Conservation (phyloP, 1,139 yeast genomes). For the Yamadazyma dushanensis region DNA sequence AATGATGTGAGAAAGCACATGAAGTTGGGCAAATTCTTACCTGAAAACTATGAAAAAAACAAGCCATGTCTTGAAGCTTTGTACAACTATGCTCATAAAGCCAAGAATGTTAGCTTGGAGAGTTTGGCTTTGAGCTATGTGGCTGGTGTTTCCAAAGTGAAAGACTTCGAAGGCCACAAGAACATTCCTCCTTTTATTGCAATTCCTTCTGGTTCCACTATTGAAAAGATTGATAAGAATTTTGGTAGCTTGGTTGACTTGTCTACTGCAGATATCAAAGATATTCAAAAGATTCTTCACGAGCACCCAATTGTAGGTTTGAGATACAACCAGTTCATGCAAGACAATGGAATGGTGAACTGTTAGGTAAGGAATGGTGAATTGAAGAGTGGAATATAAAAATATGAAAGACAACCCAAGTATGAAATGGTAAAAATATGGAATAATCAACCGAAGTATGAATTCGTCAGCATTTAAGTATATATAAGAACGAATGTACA, state of each 20-base stretch:
- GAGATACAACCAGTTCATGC: constrained; percentile 7
- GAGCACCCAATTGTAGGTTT: constrained; percentile 4
- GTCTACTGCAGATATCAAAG: constrained; percentile 5
- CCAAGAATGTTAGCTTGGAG: constrained; percentile 40
- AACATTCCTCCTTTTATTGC: constrained; percentile 64
- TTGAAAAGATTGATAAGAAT: constrained; percentile 60
- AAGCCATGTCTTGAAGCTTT: constrained; percentile 39
- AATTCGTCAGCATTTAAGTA: too few relatives aligned
- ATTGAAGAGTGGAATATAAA: constrained; percentile 14
- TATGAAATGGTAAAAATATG: too few relatives aligned
- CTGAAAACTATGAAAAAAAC: constrained; percentile 58
- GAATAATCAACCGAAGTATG: too few relatives aligned
- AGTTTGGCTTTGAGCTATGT: constrained; percentile 79
- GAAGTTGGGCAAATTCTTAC: constrained; percentile 55
- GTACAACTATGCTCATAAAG: constrained; percentile 44
- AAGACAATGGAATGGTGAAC: constrained; percentile 2
- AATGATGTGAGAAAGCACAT: constrained; percentile 46
- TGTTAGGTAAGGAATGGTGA: constrained; percentile 19
- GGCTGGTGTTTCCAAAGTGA: constrained; percentile 33
- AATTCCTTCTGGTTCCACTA: constrained; percentile 72
- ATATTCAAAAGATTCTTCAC: constrained; percentile 8
- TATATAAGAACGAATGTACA: too few relatives aligned
- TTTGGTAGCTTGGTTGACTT: constrained; percentile 24
- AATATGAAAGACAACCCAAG: too few relatives aligned
- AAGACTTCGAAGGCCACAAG: constrained; percentile 30